Evolutionary conservation across 2,329 filamentous ascomycete genomes (phyloP).

Genomic region (Lojkania enalia): DNA sequence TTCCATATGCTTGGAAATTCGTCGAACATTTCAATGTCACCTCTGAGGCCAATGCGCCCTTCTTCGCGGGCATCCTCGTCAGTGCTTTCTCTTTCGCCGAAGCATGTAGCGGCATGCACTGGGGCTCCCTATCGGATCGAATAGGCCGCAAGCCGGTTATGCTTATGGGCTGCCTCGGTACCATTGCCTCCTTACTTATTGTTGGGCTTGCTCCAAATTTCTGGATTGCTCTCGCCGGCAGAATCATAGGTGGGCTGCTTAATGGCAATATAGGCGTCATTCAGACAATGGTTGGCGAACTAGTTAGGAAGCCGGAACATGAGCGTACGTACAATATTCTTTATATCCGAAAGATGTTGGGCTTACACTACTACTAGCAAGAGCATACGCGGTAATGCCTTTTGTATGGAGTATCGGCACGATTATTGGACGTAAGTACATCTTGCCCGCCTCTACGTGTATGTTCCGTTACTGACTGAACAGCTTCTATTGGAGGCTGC

Average conservation of each 20-base stretch:
- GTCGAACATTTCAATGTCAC: slow-evolving; percentile 43
- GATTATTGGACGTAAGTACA: slow-evolving; percentile 66
- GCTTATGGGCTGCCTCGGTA: slow-evolving; percentile 66
- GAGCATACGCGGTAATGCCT: slow-evolving; percentile 88
- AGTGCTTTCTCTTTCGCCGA: slow-evolving; percentile 91
- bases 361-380: slow-evolving; percentile 56
- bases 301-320: slow-evolving; percentile 81
- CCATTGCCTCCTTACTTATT: slow-evolving; percentile 78
- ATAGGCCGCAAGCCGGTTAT: slow-evolving; percentile 47
- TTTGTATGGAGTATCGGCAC: slow-evolving; percentile 93
- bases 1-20: slow-evolving; percentile 67
- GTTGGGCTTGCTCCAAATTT: slow-evolving; percentile 84
- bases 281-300: slow-evolving; percentile 87
- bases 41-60: slow-evolving; percentile 61
- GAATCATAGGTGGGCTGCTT: slow-evolving; percentile 76
- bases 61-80: slow-evolving; percentile 85
- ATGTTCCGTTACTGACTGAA: no score
- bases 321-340: slow-evolving; percentile 65
- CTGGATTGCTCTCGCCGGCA: slow-evolving; percentile 77
- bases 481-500: slow-evolving; percentile 77
- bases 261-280: slow-evolving; percentile 92
- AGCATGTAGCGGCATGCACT: slow-evolving; percentile 75
- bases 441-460: no score
- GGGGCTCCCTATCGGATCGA: slow-evolving; percentile 45
- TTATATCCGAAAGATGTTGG: neutral